phyloP scores from a whole-genome alignment of 73 alveolate species.

The Blepharisma stoltei region DNA sequence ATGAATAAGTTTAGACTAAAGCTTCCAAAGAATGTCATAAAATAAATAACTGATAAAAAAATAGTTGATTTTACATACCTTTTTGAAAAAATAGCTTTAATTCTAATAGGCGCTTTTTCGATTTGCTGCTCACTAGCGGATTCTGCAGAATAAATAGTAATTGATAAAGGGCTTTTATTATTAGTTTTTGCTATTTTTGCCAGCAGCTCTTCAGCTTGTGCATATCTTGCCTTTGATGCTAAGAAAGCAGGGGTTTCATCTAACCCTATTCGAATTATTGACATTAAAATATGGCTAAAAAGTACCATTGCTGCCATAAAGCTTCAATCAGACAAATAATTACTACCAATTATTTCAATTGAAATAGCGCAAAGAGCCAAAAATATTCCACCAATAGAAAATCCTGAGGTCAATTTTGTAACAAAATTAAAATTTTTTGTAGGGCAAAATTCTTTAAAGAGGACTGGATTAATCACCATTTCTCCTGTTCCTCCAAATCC shows the following conservation, averaged over 20 bases:
- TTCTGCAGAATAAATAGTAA: background rate
- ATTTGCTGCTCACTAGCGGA: background rate
- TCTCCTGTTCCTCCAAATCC: conserved; percentile 23
- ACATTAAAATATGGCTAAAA: background rate
- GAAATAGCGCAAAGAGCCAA: background rate
- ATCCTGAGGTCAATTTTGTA: background rate
- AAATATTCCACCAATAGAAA: background rate
- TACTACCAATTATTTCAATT: background rate
- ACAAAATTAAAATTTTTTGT: background rate
- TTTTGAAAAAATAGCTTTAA: background rate
- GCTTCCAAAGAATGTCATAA: background rate
- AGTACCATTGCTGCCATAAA: background rate
- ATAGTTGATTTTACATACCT: background rate
- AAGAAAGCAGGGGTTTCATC: conserved; percentile 21
- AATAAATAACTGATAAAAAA: background rate
- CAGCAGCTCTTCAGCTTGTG: background rate
- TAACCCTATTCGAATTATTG: background rate
- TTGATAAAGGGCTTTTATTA: background rate
- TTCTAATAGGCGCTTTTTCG: background rate
- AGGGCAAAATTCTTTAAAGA: conserved; percentile 19
- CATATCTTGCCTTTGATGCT: background rate
- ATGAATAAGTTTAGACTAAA: background rate
- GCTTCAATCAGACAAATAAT: background rate
- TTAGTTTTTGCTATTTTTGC: background rate
- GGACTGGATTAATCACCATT: background rate